phyloP scores from a whole-genome alignment of 2,329 filamentous ascomycete species.

The Diaporthe nobilis region DNA sequence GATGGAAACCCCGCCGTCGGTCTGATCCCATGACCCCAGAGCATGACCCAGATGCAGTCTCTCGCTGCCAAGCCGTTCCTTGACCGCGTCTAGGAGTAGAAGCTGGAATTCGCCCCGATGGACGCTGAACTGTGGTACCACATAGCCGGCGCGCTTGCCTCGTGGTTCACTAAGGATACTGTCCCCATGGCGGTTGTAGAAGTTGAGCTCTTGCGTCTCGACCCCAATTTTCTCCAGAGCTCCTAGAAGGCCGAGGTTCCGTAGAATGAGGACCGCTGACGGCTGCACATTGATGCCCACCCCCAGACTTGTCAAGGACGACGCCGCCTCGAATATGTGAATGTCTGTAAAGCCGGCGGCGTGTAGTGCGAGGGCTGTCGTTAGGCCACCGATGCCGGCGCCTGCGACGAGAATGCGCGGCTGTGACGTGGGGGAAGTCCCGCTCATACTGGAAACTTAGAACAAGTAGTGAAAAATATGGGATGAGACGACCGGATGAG shows the following conservation, averaged over 20 bases:
- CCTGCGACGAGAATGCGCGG: constrained; percentile 50
- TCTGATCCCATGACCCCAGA: constrained; percentile 53
- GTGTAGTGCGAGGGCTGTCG: constrained; percentile 48
- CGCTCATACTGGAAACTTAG: background rate
- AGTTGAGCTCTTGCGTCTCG: constrained; percentile 59
- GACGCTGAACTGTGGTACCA: constrained; percentile 59
- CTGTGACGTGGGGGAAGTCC: constrained; percentile 14
- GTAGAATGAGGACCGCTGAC: constrained; percentile 59
- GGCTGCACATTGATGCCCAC: constrained; percentile 63
- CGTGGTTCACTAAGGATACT: constrained; percentile 58
- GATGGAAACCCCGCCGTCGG: constrained; percentile 48
- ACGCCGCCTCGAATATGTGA: constrained; percentile 58
- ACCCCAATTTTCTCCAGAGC: constrained; percentile 56
- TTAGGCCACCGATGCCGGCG: constrained; percentile 50
- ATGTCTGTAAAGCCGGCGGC: constrained; percentile 55
- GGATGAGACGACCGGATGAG: background rate
- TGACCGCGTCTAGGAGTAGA: constrained; percentile 57
- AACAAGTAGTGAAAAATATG: background rate
- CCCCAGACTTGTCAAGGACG: constrained; percentile 57
- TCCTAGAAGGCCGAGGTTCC: constrained; percentile 58
- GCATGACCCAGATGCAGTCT: constrained; percentile 57
- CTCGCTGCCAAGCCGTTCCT: constrained; percentile 55
- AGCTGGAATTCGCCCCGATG: constrained; percentile 62
- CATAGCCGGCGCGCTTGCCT: constrained; percentile 57
- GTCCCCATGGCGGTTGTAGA: constrained; percentile 60